Conservation (phyloP, 129 eudicot species). For the Centella asiatica region DNA sequence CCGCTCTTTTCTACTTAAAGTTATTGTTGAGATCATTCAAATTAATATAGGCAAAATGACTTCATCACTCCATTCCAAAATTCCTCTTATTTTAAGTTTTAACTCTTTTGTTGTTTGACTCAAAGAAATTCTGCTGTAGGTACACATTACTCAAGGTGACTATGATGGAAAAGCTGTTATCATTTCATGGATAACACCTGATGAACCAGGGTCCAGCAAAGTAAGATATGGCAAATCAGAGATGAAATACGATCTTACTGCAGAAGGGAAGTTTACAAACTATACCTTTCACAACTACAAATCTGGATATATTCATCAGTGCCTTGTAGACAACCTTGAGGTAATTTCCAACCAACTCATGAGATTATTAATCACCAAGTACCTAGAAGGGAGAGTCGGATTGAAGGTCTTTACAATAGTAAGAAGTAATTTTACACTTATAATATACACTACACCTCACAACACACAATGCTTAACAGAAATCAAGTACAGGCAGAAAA, state of each 20-base stretch:
- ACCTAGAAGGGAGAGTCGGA: not conserved
- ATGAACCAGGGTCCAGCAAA: conserved; percentile 66
- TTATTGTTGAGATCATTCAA: too few species aligned
- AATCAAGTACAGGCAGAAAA: not conserved
- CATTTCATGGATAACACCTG: conserved; percentile 84
- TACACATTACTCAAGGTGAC: conserved; percentile 97
- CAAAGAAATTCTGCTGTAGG: conserved; percentile 34
- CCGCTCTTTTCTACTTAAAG: too few species aligned
- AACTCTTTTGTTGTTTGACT: not conserved
- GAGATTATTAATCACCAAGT: not conserved
- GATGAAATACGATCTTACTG: conserved; percentile 52
- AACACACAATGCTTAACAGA: too few species aligned
- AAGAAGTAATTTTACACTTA: not conserved
- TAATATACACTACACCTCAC: not conserved
- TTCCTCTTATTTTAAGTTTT: not conserved
- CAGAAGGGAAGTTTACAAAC: conserved; percentile 53
- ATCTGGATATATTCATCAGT: conserved; percentile 86
- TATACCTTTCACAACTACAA: conserved; percentile 68
- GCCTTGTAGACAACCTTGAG: conserved; percentile 66
- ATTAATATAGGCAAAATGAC: too few species aligned
- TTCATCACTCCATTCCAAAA: too few species aligned
- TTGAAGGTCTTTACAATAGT: not conserved
- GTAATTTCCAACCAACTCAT: conserved; percentile 23
- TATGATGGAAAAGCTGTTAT: conserved; percentile 92
- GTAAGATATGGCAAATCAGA: conserved; percentile 79